These are phyloP conservation scores for Agaricus blazei DNA, from an alignment of 768 basidiomycete species.

Conservation along the genomic window DNA sequence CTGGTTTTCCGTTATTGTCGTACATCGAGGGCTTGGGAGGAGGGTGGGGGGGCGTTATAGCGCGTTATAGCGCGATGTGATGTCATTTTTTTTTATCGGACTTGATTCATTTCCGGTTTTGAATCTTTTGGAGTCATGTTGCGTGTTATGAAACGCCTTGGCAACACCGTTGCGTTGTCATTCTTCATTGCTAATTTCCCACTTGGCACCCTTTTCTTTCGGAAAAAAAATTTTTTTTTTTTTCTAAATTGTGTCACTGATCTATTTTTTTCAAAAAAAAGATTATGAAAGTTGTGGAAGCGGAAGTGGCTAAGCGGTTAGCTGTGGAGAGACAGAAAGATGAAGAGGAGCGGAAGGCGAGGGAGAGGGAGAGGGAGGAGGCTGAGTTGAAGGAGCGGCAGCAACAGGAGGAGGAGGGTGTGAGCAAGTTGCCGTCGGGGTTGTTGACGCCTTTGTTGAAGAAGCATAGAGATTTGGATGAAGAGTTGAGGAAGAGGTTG, in stretches of 20 bases:
- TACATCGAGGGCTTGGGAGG: too few species aligned
- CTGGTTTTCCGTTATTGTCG: too few species aligned
- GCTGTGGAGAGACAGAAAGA: conserved; percentile 40
- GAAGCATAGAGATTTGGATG: conserved; percentile 64
- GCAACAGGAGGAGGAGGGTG: background rate
- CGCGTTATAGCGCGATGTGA: too few species aligned
- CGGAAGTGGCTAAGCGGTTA: conserved; percentile 64
- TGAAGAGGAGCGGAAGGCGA: conserved; percentile 28
- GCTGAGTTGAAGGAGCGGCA: conserved; percentile 14
- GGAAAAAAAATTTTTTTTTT: background rate
- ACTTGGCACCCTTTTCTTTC: too few species aligned
- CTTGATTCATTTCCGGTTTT: too few species aligned
- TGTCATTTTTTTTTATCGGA: too few species aligned
- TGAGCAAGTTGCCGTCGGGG: conserved; percentile 33
- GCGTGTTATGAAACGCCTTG: too few species aligned
- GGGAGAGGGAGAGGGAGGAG: conserved; percentile 24
- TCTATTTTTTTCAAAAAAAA: conserved; percentile 17
- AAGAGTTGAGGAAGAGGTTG: conserved; percentile 58
- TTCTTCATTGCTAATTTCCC: too few species aligned
- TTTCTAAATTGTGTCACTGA: background rate
- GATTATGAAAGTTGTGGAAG: conserved; percentile 77
- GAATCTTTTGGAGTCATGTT: too few species aligned
- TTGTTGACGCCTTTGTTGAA: conserved; percentile 59
- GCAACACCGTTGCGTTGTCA: too few species aligned
- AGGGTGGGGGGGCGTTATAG: too few species aligned